Conservation (phyloP, 768 basidiomycete genomes). For the Mycena kentingensis region DNA sequence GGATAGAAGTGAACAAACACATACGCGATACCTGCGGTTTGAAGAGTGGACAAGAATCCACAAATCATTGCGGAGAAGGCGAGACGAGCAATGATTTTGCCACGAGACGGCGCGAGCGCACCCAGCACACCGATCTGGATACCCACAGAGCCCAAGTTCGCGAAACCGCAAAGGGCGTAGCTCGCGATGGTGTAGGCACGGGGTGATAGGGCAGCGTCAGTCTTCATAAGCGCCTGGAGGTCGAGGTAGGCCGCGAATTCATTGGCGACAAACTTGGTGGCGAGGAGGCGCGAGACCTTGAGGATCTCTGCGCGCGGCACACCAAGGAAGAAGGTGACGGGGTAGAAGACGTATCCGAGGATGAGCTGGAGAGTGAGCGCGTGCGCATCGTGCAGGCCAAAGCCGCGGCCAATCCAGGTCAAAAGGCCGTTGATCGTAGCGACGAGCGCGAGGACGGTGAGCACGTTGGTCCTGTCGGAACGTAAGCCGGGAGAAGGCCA, state of each 20-base stretch:
- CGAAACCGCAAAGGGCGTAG: slow-evolving; percentile 90
- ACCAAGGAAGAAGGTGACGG: slow-evolving; percentile 78
- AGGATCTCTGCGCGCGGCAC: slow-evolving; percentile 84
- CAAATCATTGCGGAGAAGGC: slow-evolving; percentile 71
- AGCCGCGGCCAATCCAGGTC: slow-evolving; percentile 87
- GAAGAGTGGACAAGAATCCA: slow-evolving; percentile 66
- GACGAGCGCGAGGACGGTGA: slow-evolving; percentile 83
- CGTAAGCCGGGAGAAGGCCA: slow-evolving; percentile 12
- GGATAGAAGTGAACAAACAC: slow-evolving; percentile 25
- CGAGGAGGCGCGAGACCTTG: slow-evolving; percentile 76
- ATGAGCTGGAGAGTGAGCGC: slow-evolving; percentile 82
- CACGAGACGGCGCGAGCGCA: slow-evolving; percentile 68
- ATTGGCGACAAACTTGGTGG: slow-evolving; percentile 84
- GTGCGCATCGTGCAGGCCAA: slow-evolving; percentile 60
- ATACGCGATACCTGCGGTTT: slow-evolving; percentile 61
- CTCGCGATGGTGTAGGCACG: slow-evolving; percentile 83
- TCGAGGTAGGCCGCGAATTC: slow-evolving; percentile 80
- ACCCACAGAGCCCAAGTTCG: slow-evolving; percentile 83
- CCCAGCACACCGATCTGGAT: slow-evolving; percentile 81
- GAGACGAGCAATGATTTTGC: slow-evolving; percentile 68
- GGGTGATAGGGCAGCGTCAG: slow-evolving; percentile 56
- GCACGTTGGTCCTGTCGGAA: slow-evolving; percentile 66
- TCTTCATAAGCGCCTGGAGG: slow-evolving; percentile 51
- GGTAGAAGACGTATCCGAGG: slow-evolving; percentile 87
- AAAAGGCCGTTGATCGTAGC: slow-evolving; percentile 80